Percentiles rank a stretch among this genome's conserved stretches.
Conservation (phyloP, 2,329 filamentous ascomycete genomes). For the Pseudogymnoascus sp. region DNA sequence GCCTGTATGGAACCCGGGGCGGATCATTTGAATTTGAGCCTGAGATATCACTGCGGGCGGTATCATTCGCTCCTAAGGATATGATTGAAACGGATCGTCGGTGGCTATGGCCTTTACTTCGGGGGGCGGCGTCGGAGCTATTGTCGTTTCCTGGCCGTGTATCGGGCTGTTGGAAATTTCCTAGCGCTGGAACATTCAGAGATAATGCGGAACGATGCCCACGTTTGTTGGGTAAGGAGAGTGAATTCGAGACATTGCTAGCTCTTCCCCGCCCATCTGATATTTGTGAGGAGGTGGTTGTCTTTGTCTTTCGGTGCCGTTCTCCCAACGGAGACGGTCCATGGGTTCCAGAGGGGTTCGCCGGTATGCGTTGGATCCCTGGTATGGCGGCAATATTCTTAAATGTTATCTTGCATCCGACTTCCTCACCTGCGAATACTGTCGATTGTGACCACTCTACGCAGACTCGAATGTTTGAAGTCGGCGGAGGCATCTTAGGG, state of each 20-base stretch:
- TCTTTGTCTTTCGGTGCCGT: conserved; percentile 25
- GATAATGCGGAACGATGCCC: conserved; percentile 66
- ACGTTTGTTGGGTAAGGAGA: conserved; percentile 32
- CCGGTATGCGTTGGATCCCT: conserved; percentile 21
- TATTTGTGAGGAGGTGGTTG: conserved; percentile 22
- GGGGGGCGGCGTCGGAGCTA: conserved; percentile 20
- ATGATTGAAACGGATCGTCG: conserved; percentile 77
- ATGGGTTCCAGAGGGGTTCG: conserved; percentile 25
- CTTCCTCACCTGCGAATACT: conserved; percentile 92
- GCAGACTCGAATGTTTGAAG: conserved; percentile 84
- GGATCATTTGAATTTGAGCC: conserved; percentile 33
- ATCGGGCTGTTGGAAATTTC: conserved; percentile 17
- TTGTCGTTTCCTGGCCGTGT: conserved; percentile 24
- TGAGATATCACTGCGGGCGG: conserved; percentile 26
- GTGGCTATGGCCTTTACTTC: conserved; percentile 49
- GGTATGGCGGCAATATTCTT: conserved; percentile 59
- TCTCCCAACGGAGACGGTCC: conserved; percentile 23
- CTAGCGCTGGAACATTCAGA: conserved; percentile 45
- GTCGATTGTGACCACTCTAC: conserved; percentile 91
- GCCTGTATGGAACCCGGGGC: conserved; percentile 49
- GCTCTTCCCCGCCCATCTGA: conserved; percentile 17
- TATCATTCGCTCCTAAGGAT: conserved; percentile 58
- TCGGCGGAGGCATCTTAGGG: conserved; percentile 36
- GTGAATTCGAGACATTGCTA: conserved; percentile 28
- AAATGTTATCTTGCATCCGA: conserved; percentile 94